Conservation (phyloP, 306 rosid genomes). For the Ormosia semicastrata region DNA sequence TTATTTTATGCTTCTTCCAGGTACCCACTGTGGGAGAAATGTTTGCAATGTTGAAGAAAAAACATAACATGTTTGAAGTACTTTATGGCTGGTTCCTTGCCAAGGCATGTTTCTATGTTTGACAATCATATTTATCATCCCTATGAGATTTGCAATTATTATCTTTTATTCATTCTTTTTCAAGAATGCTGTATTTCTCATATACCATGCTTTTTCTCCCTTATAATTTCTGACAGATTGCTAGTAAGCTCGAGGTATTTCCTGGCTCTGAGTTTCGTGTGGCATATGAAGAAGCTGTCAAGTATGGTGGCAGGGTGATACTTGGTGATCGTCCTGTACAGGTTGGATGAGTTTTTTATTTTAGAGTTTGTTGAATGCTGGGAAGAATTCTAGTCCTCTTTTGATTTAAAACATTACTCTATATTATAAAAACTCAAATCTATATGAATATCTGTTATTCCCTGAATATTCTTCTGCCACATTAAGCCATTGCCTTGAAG, state of each 20-base stretch:
- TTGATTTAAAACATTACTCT: neutral
- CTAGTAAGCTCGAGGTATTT: conserved; percentile 78
- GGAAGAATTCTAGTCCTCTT: neutral
- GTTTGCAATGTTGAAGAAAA: conserved; percentile 77
- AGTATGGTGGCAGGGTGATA: conserved; percentile 88
- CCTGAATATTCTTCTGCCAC: neutral
- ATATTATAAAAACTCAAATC: neutral
- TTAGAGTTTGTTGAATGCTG: neutral
- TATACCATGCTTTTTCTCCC: neutral
- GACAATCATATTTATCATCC: neutral
- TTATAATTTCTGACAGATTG: conserved; percentile 56
- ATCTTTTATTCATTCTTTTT: conserved; percentile 8
- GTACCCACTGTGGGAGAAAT: conserved; percentile 82
- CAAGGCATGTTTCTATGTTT: conserved; percentile 62
- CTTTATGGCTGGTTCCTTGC: conserved; percentile 94
- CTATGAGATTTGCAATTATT: neutral
- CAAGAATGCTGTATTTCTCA: conserved; percentile 12
- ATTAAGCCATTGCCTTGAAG: neutral
- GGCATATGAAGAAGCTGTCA: conserved; percentile 92
- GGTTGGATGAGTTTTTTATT: conserved; percentile 47
- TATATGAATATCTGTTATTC: neutral
- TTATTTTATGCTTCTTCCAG: conserved; percentile 39
- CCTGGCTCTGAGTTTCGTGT: conserved; percentile 97
- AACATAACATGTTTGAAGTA: conserved; percentile 79
- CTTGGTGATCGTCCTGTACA: conserved; percentile 98